Evolutionary conservation across 2,329 filamentous ascomycete species (phyloP).

Genomic region (Byssothecium circinans): DNA sequence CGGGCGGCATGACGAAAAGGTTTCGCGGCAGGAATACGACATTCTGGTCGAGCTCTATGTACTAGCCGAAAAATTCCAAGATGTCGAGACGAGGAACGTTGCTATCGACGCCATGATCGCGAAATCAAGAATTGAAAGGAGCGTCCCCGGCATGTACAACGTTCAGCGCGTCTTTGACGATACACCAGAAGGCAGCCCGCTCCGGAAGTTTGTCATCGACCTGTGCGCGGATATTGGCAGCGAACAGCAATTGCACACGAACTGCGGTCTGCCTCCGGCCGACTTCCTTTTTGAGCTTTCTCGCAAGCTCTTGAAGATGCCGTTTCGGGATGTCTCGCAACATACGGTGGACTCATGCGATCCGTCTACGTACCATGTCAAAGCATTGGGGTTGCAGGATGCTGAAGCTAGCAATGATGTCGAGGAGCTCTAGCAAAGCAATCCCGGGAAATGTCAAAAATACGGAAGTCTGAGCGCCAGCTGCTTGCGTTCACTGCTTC

Average conservation of each 20-base stretch:
- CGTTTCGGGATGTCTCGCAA: not conserved
- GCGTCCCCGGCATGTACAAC: not conserved
- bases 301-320: not conserved
- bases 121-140: not conserved
- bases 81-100: not conserved
- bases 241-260: not conserved
- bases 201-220: not conserved
- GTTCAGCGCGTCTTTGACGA: not conserved
- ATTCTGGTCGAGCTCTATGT: constrained; percentile 4
- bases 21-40: not conserved
- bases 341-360: not conserved
- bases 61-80: constrained; percentile 4
- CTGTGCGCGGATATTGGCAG: not conserved
- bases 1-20: not conserved
- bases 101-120: not conserved
- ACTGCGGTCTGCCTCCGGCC: not conserved
- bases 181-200: not conserved
- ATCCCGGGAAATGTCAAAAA: no score
- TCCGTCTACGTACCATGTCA: not conserved
- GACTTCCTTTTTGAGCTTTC: not conserved
- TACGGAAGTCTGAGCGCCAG: no score
- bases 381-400: not conserved
- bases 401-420: not conserved
- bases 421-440: not conserved
- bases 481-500: no score